phyloP scores from a whole-genome alignment of 805 yeast genomes.

The Saccharomycopsis capsularis region DNA sequence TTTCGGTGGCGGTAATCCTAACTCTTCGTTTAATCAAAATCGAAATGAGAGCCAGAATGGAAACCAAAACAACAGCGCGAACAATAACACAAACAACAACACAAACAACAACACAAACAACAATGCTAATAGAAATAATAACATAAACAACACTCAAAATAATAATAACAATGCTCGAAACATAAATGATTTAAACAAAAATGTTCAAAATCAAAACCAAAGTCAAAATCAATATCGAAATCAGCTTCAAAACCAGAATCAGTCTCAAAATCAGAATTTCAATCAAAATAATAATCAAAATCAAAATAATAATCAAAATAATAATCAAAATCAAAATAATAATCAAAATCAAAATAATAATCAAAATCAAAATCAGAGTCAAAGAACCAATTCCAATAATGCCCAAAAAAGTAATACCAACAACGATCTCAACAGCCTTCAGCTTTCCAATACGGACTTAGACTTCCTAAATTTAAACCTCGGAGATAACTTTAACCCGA shows the following conservation, averaged over 20 bases:
- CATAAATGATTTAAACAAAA: neutral
- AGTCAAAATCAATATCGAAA: neutral
- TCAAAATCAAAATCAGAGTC: neutral
- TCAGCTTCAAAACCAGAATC: neutral
- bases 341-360: neutral
- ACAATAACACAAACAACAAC: neutral
- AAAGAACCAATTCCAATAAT: slow-evolving; percentile 22
- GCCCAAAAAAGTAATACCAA: slow-evolving; percentile 22
- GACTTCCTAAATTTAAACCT: slow-evolving; percentile 6
- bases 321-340: neutral
- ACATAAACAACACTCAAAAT: neutral
- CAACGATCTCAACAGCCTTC: slow-evolving; percentile 23
- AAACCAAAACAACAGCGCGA: neutral
- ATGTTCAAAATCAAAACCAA: neutral
- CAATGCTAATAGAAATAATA: neutral
- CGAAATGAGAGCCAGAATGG: neutral
- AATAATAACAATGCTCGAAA: neutral
- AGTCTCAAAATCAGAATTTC: neutral
- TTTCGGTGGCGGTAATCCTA: no score
- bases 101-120: neutral
- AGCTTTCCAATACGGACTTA: slow-evolving; percentile 12
- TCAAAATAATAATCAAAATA: neutral
- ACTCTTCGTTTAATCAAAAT: neutral
- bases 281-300: neutral
- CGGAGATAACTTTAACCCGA: no score